phyloP scores from a whole-genome alignment of 1,284 basidiomycete genomes.

The Grifola frondosa region DNA sequence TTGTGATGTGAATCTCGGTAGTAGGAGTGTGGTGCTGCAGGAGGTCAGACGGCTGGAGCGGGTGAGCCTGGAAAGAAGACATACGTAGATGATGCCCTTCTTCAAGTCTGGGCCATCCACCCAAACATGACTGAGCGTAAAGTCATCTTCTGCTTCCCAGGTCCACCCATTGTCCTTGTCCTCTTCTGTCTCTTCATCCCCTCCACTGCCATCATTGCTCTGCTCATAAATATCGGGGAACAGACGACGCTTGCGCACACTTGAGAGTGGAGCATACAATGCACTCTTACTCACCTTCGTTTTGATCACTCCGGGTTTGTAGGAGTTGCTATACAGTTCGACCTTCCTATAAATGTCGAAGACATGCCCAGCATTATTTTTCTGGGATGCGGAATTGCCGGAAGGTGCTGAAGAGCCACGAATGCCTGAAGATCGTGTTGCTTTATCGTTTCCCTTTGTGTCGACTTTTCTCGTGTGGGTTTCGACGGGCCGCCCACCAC shows the following conservation, averaged over 20 bases:
- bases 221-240: conserved; percentile 24
- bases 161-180: conserved; percentile 42
- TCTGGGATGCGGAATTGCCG: too few relatives aligned
- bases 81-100: conserved; percentile 60
- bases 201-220: conserved; percentile 17
- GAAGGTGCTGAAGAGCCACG: too few relatives aligned
- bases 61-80: conserved; percentile 30
- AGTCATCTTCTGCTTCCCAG: conserved; percentile 68
- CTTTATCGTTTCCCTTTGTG: neutral
- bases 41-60: neutral
- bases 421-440: too few relatives aligned
- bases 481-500: conserved; percentile 81
- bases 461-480: too few relatives aligned
- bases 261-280: conserved; percentile 56
- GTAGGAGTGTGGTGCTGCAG: conserved; percentile 50
- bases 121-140: conserved; percentile 57
- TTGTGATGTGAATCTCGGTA: conserved; percentile 60
- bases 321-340: conserved; percentile 37
- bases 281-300: conserved; percentile 41
- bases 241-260: conserved; percentile 56
- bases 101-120: conserved; percentile 44
- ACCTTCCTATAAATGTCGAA: conserved; percentile 58
- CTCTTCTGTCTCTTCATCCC: too few relatives aligned
- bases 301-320: conserved; percentile 54
- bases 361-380: conserved; percentile 43